These are phyloP conservation scores for Picea abies DNA, from an alignment of 83 land plant genomes.

Conservation along the genomic window DNA sequence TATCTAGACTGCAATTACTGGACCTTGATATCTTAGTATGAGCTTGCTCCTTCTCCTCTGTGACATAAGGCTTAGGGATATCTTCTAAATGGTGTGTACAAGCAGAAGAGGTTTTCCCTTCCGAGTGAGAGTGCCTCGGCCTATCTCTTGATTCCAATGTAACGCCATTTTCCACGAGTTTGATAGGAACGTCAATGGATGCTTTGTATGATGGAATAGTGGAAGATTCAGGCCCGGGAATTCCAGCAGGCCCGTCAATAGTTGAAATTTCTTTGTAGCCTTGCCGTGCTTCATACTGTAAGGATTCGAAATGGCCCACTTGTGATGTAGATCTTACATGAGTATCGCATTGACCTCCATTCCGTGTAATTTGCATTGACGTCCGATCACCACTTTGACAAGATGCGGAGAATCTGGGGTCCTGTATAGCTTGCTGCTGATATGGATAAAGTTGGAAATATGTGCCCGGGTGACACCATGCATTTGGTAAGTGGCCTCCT, in stretches of 20 bases:
- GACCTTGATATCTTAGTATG: neutral
- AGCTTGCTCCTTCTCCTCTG: slow-evolving; percentile 1
- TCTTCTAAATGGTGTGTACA: neutral
- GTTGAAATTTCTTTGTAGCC: neutral
- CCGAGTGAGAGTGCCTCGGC: neutral
- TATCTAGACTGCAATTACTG: neutral
- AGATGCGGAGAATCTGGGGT: neutral
- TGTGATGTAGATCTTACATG: slow-evolving; percentile 1
- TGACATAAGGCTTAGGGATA: neutral
- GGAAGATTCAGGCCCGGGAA: neutral
- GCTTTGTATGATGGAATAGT: slow-evolving; percentile 3
- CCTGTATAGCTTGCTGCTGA: slow-evolving; percentile 10
- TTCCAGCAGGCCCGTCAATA: neutral
- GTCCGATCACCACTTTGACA: slow-evolving; percentile 7
- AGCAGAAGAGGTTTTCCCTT: slow-evolving; percentile 2
- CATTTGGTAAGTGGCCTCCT: neutral
- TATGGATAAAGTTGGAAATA: slow-evolving; percentile 15
- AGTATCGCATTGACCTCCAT: neutral
- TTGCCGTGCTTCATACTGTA: neutral
- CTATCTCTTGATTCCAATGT: slow-evolving; percentile 11
- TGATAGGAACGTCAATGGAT: neutral
- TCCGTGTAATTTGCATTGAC: neutral
- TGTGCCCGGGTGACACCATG: slow-evolving; percentile 12
- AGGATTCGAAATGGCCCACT: neutral
- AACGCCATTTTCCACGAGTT: neutral